Base-by-base conservation (phyloP, 805 yeast genomes). In the Teunomyces funiuensis region DNA sequence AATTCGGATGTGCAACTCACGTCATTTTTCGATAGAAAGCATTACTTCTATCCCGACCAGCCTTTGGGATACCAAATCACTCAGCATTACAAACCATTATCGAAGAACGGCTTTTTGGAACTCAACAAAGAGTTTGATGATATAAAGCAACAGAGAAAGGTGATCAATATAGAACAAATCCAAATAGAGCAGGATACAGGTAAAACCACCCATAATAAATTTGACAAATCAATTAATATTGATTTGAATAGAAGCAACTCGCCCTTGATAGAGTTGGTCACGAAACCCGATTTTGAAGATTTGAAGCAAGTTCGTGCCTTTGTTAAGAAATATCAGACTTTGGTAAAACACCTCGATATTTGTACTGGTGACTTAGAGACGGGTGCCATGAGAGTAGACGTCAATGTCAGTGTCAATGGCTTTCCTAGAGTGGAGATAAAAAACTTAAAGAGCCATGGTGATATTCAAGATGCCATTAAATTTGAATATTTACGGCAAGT, bases 151-250 rank as follows among this genome's bases (percentile, higher is more conserved):
- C 61, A 63, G 2, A 65, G 61, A 22, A 74, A 80, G 38, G 54
- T 46, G 5, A 84, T 89, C 6, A 62, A 77, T 2, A 80, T 93
- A 18, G 80, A 76, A 41, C 97, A 91, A 61, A 63, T 93, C 28
- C 99, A 93, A 58, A 65, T 93, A 16, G 99, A 93, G 58, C 99
- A 93, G 62, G 99, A 91, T 57, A 91, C 97, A 0, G 98, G 95
- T 2, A 83, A 88, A 53, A 77, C 91, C 0, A 67, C 74, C 13
- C 83, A 88, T 59, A 66, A 67, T 39, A 53, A 53, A 15, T 61
- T 66, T 20, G 69, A 67, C 13, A 64, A 66, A 6, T 51, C 58
- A n/a, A 51, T 58, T 39, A 63, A 76, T 36, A 75, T 91, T 14
- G 98, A 93, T 62, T 73, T 83, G 43, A 93, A 93, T 58, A 73